These are phyloP conservation scores for Trichoderma hamatum DNA, from an alignment of 2,329 filamentous ascomycete species.

Conservation along the genomic window DNA sequence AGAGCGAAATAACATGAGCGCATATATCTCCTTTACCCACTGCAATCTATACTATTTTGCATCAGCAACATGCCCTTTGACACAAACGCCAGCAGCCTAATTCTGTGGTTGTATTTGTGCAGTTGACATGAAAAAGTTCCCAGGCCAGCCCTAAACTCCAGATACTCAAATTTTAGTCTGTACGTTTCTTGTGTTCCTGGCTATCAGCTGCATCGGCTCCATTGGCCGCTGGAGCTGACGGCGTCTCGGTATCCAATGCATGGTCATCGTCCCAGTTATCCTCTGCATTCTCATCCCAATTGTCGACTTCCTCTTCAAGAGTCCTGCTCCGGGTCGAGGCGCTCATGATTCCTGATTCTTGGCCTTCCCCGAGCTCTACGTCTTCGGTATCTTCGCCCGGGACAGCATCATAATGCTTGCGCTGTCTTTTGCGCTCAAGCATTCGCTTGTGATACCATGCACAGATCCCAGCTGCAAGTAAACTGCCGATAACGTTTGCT, in stretches of 20 bases:
- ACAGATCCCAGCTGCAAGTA: conserved; percentile 71
- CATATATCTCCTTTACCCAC: background rate
- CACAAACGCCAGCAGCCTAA: background rate
- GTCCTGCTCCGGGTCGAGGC: conserved; percentile 40
- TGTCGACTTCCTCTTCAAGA: conserved; percentile 83
- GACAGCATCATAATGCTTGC: conserved; percentile 72
- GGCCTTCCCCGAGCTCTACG: conserved; percentile 75
- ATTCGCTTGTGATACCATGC: conserved; percentile 95
- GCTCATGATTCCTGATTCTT: conserved; percentile 66
- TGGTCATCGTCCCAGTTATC: conserved; percentile 63
- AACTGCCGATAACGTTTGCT: conserved; percentile 82
- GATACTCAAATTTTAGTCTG: conserved; percentile 33
- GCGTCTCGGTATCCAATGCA: conserved; percentile 32
- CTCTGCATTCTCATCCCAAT: conserved; percentile 84
- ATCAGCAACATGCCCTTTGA: background rate
- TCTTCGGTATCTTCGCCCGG: conserved; percentile 67
- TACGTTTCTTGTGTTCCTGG: conserved; percentile 41
- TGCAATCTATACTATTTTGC: conserved; percentile 1
- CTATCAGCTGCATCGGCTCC: conserved; percentile 35
- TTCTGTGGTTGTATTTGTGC: background rate
- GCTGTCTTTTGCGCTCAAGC: conserved; percentile 80
- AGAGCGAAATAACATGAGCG: background rate
- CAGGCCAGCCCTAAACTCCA: background rate
- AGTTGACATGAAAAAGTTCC: background rate
- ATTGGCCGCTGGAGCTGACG: conserved; percentile 29